Conservation (phyloP, 208 protist species). For the Eutreptiella sp. region DNA sequence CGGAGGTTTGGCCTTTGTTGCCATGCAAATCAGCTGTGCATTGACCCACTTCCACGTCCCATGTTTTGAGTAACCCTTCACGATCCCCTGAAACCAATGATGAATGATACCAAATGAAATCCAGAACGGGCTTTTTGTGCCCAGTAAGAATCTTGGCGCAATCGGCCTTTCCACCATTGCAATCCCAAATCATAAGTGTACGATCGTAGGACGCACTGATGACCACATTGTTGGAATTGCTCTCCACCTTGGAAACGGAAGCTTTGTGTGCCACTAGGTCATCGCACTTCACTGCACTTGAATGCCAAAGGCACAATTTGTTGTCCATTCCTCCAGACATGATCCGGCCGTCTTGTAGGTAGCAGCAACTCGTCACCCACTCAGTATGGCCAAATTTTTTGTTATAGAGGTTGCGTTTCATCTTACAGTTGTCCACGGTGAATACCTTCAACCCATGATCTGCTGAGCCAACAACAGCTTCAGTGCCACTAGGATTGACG, state of each 20-base stretch:
- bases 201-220: conserved; percentile 72
- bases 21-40: conserved; percentile 46
- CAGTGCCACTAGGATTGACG: conserved; percentile 32
- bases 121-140: conserved; percentile 63
- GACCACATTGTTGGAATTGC: conserved; percentile 37
- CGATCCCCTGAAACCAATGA: conserved; percentile 66
- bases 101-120: conserved; percentile 57
- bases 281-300: conserved; percentile 49
- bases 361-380: conserved; percentile 72
- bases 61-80: conserved; percentile 56
- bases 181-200: conserved; percentile 66
- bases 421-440: conserved; percentile 46
- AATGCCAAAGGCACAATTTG: conserved; percentile 75
- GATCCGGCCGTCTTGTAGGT: conserved; percentile 52
- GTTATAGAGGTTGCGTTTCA: conserved; percentile 59
- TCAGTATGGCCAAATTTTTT: conserved; percentile 68
- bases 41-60: conserved; percentile 56
- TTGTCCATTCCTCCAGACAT: conserved; percentile 77
- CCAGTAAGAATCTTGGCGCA: conserved; percentile 47
- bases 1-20: conserved; percentile 58
- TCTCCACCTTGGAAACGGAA: conserved; percentile 67
- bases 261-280: conserved; percentile 67
- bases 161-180: conserved; percentile 37
- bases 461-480: conserved; percentile 64
- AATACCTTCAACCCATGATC: conserved; percentile 77